A percentile compares a stretch with the other conserved stretches of the same genome.
These are phyloP conservation scores for Fusarium udum DNA, from an alignment of 2,329 filamentous ascomycete species.

Conservation along the genomic window DNA sequence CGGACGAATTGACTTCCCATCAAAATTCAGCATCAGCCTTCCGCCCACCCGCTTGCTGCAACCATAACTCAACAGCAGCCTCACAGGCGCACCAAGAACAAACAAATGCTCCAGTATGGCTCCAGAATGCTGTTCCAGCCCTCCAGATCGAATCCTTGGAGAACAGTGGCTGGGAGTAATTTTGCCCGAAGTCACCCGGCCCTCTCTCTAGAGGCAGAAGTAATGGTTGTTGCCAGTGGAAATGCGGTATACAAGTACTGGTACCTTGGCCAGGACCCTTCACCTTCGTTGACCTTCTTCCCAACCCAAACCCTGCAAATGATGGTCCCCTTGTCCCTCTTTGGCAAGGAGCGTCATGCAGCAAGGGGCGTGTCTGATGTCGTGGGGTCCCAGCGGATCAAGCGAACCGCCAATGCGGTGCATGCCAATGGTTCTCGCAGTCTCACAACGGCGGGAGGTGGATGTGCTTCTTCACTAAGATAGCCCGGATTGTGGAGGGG, in stretches of 20 bases:
- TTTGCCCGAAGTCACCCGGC: conserved; percentile 42
- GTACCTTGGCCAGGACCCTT: conserved; percentile 37
- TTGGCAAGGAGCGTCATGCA: conserved; percentile 33
- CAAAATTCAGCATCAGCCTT: conserved; percentile 40
- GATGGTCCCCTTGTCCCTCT: conserved; percentile 31
- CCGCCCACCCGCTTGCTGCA: conserved; percentile 39
- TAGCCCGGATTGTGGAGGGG: conserved; percentile 40
- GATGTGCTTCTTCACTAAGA: conserved; percentile 36
- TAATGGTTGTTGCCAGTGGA: not conserved
- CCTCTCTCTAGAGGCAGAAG: conserved; percentile 13
- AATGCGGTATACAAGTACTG: conserved; percentile 28
- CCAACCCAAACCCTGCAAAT: conserved; percentile 34
- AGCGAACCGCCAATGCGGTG: conserved; percentile 43
- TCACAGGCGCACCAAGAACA: conserved; percentile 25
- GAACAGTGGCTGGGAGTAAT: conserved; percentile 12
- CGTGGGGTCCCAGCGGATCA: conserved; percentile 43
- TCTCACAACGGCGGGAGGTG: conserved; percentile 39
- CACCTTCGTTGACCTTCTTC: conserved; percentile 33
- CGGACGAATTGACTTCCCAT: conserved; percentile 38
- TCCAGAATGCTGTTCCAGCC: conserved; percentile 26
- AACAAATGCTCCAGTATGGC: conserved; percentile 8
- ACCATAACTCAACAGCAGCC: conserved; percentile 43
- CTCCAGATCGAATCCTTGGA: conserved; percentile 13
- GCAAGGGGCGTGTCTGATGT: conserved; percentile 36
- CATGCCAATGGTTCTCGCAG: conserved; percentile 41